Base-by-base conservation (phyloP, 2,329 filamentous ascomycete genomes). In the Colletotrichum salicis region DNA sequence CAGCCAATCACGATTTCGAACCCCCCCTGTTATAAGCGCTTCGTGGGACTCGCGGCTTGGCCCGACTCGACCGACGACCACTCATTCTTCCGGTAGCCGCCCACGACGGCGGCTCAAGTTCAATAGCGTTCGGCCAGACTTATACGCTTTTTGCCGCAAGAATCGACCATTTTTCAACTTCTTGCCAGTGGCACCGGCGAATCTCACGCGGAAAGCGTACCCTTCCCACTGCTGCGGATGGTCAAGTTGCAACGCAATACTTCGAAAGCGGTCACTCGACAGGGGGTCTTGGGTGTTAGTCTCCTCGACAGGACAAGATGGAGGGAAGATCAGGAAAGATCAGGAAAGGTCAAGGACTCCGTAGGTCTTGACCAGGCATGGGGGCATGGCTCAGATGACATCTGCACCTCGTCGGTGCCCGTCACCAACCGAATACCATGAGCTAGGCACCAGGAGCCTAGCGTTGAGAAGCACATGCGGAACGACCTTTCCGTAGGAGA, bases 1-100 rank as follows among this genome's bases (percentile, higher is more conserved):
- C 60, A 58, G 48, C 73, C 71, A 74, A 74, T 74, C 73, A 74
- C 62, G 51, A 57, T 33, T 19, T 24, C 13, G n/a, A 27, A n/a
- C 19, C 22, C 33, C 33, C 27, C 62, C 64, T 63, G 57, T 11
- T 64, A 58, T 74, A 73, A 74, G 72, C 72, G 72, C 72, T 54
- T 31, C 41, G 55, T 61, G 33, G 56, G 59, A 56, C 68, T 22
- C 41, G 60, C 51, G 59, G 37, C 51, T 51, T 56, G 54, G 33
- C 54, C 54, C 70, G 29, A 64, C 57, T 68, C 48, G 65, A 57
- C 64, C 56, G 62, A 66, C 72, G 59, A 61, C 64, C 65, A 62
- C 41, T 71, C 67, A 56, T 65, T 29, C 59, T 65, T 59, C 19
- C 29, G 41, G 57, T 70, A 74, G 70, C 72, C 72, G 72, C 68